Conservation (phyloP, 2,329 filamentous ascomycete species). For the Corniculantispora saksenae region DNA sequence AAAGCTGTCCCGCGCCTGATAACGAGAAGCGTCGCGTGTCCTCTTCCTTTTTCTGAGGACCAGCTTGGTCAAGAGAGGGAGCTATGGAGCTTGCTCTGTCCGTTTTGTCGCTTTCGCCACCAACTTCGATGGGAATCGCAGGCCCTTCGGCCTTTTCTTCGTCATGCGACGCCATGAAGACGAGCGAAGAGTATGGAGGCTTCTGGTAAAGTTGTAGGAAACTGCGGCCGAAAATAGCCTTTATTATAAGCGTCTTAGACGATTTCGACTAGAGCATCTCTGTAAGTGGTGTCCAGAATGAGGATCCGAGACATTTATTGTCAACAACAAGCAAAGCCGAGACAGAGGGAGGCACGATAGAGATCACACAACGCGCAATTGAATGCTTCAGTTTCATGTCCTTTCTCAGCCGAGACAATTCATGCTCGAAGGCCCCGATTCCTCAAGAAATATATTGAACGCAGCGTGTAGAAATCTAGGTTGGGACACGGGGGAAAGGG, state of each 20-base stretch:
- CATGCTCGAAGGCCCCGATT: background rate
- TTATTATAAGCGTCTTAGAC: background rate
- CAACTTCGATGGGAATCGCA: background rate
- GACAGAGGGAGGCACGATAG: background rate
- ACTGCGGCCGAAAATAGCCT: background rate
- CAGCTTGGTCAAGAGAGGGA: constrained; percentile 22
- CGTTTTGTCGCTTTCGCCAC: constrained; percentile 22
- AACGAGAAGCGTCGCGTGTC: constrained; percentile 30
- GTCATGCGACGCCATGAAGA: constrained; percentile 4
- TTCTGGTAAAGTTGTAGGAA: background rate
- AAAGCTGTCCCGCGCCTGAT: constrained; percentile 39
- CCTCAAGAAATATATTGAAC: background rate
- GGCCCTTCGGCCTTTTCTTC: background rate
- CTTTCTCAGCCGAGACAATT: background rate
- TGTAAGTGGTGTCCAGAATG: background rate
- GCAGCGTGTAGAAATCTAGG: background rate
- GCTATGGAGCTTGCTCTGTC: constrained; percentile 26
- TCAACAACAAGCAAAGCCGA: background rate
- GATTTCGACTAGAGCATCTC: background rate
- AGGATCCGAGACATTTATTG: constrained; percentile 5
- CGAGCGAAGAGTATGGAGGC: background rate
- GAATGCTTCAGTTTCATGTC: background rate
- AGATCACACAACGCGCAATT: background rate
- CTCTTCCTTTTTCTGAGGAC: constrained; percentile 10
- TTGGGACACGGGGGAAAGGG: background rate